These are phyloP conservation scores for Ophiostoma novo-ulmi DNA, from an alignment of 2,329 filamentous ascomycete genomes.

Conservation along the genomic window DNA sequence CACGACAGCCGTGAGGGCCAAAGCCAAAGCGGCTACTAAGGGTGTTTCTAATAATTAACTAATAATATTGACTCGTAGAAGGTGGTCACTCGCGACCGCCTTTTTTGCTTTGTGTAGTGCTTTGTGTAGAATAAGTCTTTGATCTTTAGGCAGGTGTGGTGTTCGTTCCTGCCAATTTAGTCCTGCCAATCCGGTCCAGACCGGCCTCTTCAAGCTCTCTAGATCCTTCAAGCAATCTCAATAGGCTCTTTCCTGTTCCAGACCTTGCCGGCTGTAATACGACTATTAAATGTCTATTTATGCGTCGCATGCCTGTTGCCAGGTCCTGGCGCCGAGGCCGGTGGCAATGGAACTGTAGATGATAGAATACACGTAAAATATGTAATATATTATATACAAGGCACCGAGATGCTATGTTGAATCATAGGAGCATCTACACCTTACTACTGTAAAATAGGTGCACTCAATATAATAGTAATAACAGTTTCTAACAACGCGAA, in stretches of 20 bases:
- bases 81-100: not conserved
- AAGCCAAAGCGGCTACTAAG: not conserved
- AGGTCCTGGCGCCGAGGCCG: conserved; percentile 1
- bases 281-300: not conserved
- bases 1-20: not conserved
- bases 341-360: not conserved
- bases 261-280: not conserved
- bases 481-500: not conserved
- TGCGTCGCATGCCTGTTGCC: not conserved
- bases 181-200: not conserved
- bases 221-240: not conserved
- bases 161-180: not conserved
- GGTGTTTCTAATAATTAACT: conserved; percentile 1
- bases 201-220: not conserved
- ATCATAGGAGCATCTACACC: too few relatives aligned
- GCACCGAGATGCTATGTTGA: too few relatives aligned
- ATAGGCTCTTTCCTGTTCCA: conserved; percentile 1
- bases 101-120: not conserved
- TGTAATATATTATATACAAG: too few relatives aligned
- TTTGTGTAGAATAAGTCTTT: not conserved
- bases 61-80: not conserved
- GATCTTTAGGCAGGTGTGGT: conserved; percentile 1
- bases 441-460: too few relatives aligned
- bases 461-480: not conserved
- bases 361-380: not conserved